Conservation (phyloP, 225 moss, liverwort and hornwort species). For the Bryum argenteum region DNA sequence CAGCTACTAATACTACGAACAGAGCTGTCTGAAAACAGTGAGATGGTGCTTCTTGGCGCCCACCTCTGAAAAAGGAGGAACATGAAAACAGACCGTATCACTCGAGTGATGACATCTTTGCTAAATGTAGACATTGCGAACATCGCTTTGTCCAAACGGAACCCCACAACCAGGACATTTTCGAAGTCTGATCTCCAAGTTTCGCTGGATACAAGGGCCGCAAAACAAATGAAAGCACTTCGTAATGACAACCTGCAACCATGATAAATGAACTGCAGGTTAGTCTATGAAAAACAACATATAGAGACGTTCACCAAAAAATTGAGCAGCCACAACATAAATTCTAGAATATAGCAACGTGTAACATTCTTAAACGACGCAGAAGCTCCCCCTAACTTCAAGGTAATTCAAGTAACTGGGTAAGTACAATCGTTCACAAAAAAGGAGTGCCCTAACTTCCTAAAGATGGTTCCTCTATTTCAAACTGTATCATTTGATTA, state of each 20-base stretch:
- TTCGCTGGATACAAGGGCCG: slow-evolving; percentile 93
- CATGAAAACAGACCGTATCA: slow-evolving; percentile 20
- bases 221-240: slow-evolving; percentile 99
- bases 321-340: too few relatives aligned
- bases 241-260: slow-evolving; percentile 93
- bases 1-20: slow-evolving; percentile 39
- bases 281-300: not conserved
- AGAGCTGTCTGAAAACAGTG: slow-evolving; percentile 37
- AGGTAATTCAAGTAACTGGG: too few relatives aligned
- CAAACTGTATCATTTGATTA: too few relatives aligned
- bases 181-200: slow-evolving; percentile 93
- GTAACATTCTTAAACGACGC: too few relatives aligned
- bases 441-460: too few relatives aligned
- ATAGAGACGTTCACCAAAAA: not conserved
- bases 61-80: slow-evolving; percentile 34
- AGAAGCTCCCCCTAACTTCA: too few relatives aligned
- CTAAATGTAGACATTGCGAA: slow-evolving; percentile 97
- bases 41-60: slow-evolving; percentile 25
- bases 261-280: slow-evolving; percentile 13
- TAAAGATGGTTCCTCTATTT: too few relatives aligned
- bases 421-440: too few relatives aligned
- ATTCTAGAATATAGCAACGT: too few relatives aligned
- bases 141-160: slow-evolving; percentile 98
- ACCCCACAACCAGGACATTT: slow-evolving; percentile 99
- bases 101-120: slow-evolving; percentile 28